Percentiles rank a stretch among this genome's conserved stretches.
Evolutionary conservation across 306 rosid genomes (phyloP).

Genomic region (Pachyrhizus erosus): DNA sequence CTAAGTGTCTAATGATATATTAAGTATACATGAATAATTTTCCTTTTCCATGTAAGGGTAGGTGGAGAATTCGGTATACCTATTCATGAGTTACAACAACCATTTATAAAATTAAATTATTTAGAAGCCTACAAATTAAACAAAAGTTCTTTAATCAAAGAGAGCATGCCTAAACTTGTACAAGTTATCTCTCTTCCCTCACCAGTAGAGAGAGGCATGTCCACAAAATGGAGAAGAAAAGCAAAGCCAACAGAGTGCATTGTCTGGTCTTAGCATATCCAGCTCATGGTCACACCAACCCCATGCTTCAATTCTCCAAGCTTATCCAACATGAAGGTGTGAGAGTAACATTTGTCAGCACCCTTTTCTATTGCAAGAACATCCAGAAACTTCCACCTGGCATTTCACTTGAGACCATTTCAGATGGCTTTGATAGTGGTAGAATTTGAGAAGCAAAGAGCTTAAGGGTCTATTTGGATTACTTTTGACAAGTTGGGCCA

Average conservation of each 20-base stretch:
- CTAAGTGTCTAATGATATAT: too few species aligned
- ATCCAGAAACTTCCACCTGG: neutral
- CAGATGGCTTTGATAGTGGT: neutral
- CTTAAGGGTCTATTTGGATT: neutral
- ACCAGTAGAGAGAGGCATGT: neutral
- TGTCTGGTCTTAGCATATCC: constrained; percentile 9
- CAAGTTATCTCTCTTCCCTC: neutral
- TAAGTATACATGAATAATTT: too few species aligned
- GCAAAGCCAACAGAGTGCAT: neutral
- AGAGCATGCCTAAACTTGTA: neutral
- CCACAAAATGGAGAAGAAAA: neutral
- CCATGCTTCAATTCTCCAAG: constrained; percentile 18
- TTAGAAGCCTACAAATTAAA: neutral
- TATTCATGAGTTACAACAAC: neutral
- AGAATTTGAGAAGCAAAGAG: constrained; percentile 10
- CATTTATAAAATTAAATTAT: neutral
- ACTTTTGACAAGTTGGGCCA: neutral
- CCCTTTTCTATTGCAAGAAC: neutral
- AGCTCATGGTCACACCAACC: constrained; percentile 11
- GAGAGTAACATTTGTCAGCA: constrained; percentile 9
- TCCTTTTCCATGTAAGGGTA: neutral
- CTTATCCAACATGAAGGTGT: neutral
- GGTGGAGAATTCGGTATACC: neutral
- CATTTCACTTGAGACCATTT: neutral
- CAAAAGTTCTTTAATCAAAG: neutral